These are phyloP conservation scores for Rhododendron simsii DNA, from an alignment of 148 eudicot species.

Conservation along the genomic window DNA sequence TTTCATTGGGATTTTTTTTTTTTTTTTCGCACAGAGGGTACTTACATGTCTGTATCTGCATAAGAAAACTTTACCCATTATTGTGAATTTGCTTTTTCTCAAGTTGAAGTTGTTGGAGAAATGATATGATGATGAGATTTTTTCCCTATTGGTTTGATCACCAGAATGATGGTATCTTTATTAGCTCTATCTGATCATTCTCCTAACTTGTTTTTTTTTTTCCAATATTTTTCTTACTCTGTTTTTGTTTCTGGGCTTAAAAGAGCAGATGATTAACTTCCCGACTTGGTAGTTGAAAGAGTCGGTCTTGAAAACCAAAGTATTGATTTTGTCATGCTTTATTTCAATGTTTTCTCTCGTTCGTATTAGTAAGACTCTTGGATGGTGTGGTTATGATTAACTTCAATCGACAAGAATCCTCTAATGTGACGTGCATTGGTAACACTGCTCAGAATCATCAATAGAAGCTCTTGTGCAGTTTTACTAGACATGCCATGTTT, in stretches of 20 bases:
- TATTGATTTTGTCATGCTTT: not conserved
- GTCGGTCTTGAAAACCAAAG: not conserved
- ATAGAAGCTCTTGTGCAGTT: not conserved
- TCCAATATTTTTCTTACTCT: not conserved
- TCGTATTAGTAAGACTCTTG: not conserved
- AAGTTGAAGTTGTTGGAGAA: not conserved
- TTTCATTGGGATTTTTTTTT: not conserved
- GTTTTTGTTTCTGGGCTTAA: not conserved
- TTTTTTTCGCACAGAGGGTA: not conserved
- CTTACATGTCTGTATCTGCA: not conserved
- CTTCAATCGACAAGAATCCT: not conserved
- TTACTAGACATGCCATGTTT: not conserved
- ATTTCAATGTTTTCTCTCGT: not conserved
- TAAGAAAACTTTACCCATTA: not conserved
- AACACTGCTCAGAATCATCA: not conserved
- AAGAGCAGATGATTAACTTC: not conserved
- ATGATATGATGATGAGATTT: not conserved
- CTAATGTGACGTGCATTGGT: not conserved
- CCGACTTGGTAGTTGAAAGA: not conserved
- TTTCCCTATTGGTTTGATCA: constrained; percentile 8
- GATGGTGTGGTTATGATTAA: not conserved
- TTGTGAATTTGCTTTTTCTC: not conserved
- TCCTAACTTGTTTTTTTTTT: not conserved
- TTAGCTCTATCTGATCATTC: constrained; percentile 2
- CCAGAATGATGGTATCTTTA: not conserved